phyloP scores from a whole-genome alignment of 2,329 filamentous ascomycete species.

The Albophoma yamanashiensis region DNA sequence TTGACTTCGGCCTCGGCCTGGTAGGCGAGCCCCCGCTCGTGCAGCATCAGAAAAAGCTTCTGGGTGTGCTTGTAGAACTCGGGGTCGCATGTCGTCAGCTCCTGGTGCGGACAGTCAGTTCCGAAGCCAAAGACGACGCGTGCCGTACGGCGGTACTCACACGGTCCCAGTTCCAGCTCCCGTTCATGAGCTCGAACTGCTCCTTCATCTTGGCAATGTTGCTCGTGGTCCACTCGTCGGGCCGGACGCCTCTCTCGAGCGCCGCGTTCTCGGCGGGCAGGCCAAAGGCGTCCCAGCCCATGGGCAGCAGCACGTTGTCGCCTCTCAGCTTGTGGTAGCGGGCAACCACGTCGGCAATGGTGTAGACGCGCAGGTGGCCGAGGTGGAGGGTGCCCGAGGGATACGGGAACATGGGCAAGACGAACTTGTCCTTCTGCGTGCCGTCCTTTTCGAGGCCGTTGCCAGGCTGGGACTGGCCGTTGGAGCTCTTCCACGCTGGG shows the following conservation, averaged over 20 bases:
- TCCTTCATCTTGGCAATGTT: conserved; percentile 82
- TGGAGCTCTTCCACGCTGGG: conserved; percentile 25
- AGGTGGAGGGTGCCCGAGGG: conserved; percentile 80
- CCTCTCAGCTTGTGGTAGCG: conserved; percentile 68
- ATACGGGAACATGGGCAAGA: conserved; percentile 90
- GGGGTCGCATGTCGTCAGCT: conserved; percentile 75
- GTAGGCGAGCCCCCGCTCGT: conserved; percentile 67
- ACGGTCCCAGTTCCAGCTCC: conserved; percentile 70
- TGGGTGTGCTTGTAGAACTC: conserved; percentile 86
- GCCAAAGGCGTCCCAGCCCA: conserved; percentile 92
- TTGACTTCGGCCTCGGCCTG: conserved; percentile 79
- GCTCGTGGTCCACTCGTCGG: conserved; percentile 64
- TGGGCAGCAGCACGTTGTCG: conserved; percentile 69
- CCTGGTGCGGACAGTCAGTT: conserved; percentile 35
- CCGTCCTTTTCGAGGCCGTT: conserved; percentile 5
- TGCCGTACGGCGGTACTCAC: conserved; percentile 34
- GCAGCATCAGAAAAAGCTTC: conserved; percentile 68
- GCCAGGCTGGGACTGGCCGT: conserved; percentile 8
- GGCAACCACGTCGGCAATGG: conserved; percentile 77
- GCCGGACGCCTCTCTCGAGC: conserved; percentile 69
- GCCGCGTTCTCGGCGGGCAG: conserved; percentile 87
- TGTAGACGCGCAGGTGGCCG: conserved; percentile 80
- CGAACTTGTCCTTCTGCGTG: conserved; percentile 42
- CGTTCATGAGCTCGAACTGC: conserved; percentile 71
- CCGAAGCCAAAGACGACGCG: background rate